phyloP scores from a whole-genome alignment of 148 eudicot genomes.

The Suaeda aralocaspica region DNA sequence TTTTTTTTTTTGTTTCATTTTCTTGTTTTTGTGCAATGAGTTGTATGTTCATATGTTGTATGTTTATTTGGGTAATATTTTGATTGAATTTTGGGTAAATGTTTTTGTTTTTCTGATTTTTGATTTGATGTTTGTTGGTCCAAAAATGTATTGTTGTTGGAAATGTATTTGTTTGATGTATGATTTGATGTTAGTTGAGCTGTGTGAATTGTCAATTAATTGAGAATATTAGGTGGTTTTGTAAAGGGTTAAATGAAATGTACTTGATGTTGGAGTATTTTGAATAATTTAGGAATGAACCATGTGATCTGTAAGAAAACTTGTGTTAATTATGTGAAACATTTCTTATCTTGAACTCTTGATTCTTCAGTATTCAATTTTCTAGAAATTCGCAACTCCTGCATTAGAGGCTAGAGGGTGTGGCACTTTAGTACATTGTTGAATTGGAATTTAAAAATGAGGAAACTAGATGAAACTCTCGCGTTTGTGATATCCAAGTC shows the following conservation, averaged over 20 bases:
- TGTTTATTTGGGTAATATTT: not conserved
- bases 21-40: too few species aligned
- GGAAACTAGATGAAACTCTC: not conserved
- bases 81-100: not conserved
- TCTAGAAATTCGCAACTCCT: not conserved
- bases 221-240: not conserved
- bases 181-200: not conserved
- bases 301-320: not conserved
- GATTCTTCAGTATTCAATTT: not conserved
- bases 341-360: not conserved
- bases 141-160: not conserved
- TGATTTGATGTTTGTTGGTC: not conserved
- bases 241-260: too few species aligned
- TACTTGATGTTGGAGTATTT: not conserved
- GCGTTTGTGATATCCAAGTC: not conserved
- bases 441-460: not conserved
- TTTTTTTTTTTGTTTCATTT: not conserved
- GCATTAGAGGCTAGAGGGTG: not conserved
- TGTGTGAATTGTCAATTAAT: not conserved
- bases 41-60: not conserved
- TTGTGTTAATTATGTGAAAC: not conserved
- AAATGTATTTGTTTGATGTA: not conserved
- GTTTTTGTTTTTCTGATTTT: not conserved
- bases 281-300: not conserved
- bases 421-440: not conserved